These are phyloP conservation scores for Helicosporidium sp. DNA, from an alignment of 139 green algal genomes.

Conservation along the genomic window DNA sequence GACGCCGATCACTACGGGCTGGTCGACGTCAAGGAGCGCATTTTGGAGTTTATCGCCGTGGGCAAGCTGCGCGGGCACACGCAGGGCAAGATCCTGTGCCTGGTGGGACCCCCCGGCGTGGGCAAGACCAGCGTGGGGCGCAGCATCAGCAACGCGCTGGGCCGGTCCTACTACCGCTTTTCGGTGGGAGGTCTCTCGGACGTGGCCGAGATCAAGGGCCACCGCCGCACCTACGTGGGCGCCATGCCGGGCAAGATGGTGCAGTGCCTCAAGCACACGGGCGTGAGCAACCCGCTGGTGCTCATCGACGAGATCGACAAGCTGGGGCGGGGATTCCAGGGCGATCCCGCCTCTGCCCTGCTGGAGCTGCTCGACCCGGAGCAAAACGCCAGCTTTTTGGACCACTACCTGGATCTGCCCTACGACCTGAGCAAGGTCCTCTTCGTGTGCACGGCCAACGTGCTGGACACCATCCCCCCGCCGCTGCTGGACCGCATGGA, in stretches of 20 bases:
- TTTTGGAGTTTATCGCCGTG: slow-evolving; percentile 95
- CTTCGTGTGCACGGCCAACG: slow-evolving; percentile 92
- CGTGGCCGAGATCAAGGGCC: slow-evolving; percentile 90
- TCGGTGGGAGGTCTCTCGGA: slow-evolving; percentile 78
- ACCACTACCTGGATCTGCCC: slow-evolving; percentile 94
- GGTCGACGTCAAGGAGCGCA: slow-evolving; percentile 85
- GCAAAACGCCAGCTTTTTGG: slow-evolving; percentile 81
- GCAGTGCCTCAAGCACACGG: slow-evolving; percentile 80
- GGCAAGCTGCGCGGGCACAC: slow-evolving; percentile 49
- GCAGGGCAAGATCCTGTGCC: slow-evolving; percentile 85
- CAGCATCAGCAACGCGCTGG: slow-evolving; percentile 62
- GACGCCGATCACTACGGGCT: slow-evolving; percentile 92
- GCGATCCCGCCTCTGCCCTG: slow-evolving; percentile 81
- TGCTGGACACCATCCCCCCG: slow-evolving; percentile 82
- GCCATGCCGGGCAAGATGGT: slow-evolving; percentile 97
- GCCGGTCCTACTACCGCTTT: slow-evolving; percentile 80
- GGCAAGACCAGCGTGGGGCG: slow-evolving; percentile 83
- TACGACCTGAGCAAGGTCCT: slow-evolving; percentile 86
- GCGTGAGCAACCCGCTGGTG: slow-evolving; percentile 73
- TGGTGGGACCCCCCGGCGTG: slow-evolving; percentile 79
- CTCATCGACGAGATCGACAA: slow-evolving; percentile 98
- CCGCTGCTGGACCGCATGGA: slow-evolving; percentile 95
- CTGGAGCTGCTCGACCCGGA: slow-evolving; percentile 95
- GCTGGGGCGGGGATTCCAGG: slow-evolving; percentile 42
- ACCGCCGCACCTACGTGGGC: slow-evolving; percentile 88